Evolutionary conservation across 1,284 basidiomycete genomes (phyloP), one percentile per base, ranked within the genome.

Genomic region (Ustanciosporium gigantosporum): DNA sequence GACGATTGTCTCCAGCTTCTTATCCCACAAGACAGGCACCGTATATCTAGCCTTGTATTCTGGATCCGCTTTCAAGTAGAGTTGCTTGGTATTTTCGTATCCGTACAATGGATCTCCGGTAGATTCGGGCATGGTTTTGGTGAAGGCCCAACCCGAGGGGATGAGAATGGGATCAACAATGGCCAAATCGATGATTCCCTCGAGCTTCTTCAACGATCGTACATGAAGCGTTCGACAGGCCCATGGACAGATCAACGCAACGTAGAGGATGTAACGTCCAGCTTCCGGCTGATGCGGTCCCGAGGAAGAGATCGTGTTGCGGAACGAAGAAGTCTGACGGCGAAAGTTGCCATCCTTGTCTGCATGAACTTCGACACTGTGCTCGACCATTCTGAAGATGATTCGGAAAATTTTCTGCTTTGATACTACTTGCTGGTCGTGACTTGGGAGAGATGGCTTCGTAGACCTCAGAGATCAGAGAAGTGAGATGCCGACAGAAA

Each of bases 121-220:
- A 23, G 46, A 31, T 2, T 36, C 34, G 20, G 56, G 46, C 4
- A 48, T 57, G 13, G 29, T 24, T 2, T 25, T 8, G 14, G 11
- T 13, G 75, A 95, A 95, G 0, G 90, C 86, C 92, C 92, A 95
- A n/a, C 92, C 92, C 9, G 85, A 77, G 16, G 81, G 77, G 36
- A 88, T 88, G 86, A 94, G 87, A 67, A 82, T 85, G 2, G 91
- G 90, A 51, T 91, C 91, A 24, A 94, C 91, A 47, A 66, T n/a
- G 20, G 29, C 31, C 34, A 41, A 32, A 16, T 36, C 64, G 36
- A 36, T 21, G 85, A 79, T 67, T 88, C 89, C 82, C 55, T 96
- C 88, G 21, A 97, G 83, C 1, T 92, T 91, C 79, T 96, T 96
- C 68, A 97, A 83, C 76, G 90, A 85, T 60, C 92, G 84, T 2